Base-by-base conservation (phyloP, 2,329 filamentous ascomycete genomes). In the Leptosphaerulina australis region DNA sequence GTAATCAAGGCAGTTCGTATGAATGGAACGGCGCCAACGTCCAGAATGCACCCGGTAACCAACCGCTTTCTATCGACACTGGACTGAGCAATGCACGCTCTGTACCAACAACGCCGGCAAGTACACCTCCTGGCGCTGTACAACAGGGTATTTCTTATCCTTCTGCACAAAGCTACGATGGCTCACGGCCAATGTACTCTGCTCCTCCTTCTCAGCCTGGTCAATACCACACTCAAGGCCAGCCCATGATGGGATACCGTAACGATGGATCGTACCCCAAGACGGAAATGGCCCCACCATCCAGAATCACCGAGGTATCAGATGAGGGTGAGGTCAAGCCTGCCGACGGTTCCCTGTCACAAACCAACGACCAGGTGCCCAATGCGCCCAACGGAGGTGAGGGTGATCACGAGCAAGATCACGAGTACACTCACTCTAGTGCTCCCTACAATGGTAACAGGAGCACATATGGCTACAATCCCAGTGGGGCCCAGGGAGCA, bases 61-160 rank as follows among this genome's bases (percentile, higher is more conserved):
- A 90, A 74, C 82, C 88, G 40, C 82, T 96, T 73, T 87, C 89
- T 21, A 90, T 96, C 64, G 91, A 96, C 63, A 91, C 88, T 20
- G 82, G 84, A 52, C 77, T 94, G 63, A 89, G 83, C 77, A 91
- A 88, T 73, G 79, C 88, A 53, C 87, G 90, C 63, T 95, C 90
- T 56, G 90, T 96, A 81, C 91, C 91, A 45, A 90, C 88, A 8
- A 95, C 90, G n/a, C 91, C 91, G 53, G 91, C 91, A 20, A 93
- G 90, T 5, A 96, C 93, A 0, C 92, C 93, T 10, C 93, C 93
- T 0, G 91, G 90, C 18, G 83, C 81, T 21, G 81, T 95, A 55
- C 88, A 91, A 60, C 88, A 91, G 62, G 86, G 83, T 66, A 91
- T 96, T 81, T 77, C 85, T 3, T 96, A 96, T 71, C 87, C 86